Conservation (phyloP, 78 protist species). For the Ministeria vibrans region DNA sequence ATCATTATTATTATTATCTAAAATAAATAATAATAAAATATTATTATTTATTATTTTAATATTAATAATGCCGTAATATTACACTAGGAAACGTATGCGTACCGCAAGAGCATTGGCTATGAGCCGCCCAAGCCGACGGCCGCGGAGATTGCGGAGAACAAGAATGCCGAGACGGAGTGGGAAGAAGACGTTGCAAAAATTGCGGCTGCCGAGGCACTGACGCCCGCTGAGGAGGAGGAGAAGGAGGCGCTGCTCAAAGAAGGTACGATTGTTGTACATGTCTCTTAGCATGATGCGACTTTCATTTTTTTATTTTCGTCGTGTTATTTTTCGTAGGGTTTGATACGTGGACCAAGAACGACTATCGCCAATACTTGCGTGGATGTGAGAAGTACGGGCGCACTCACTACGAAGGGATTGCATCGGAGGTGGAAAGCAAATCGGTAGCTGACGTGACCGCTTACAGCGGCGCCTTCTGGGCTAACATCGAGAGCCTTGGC, state of each 20-base stretch:
- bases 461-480: slow-evolving; percentile 45
- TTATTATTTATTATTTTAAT: too few species aligned
- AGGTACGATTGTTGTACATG: not conserved
- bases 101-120: slow-evolving; percentile 1
- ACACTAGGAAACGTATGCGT: slow-evolving; percentile 38
- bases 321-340: slow-evolving; percentile 4
- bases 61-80: too few species aligned
- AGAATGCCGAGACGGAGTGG: not conserved
- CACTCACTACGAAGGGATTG: not conserved
- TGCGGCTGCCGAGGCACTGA: slow-evolving; percentile 10
- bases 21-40: too few species aligned
- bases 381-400: slow-evolving; percentile 51
- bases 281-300: not conserved
- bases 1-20: too few species aligned
- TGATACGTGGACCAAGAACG: slow-evolving; percentile 19
- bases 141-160: not conserved
- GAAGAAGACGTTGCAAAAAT: not conserved
- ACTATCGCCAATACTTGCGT: slow-evolving; percentile 9
- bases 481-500: not conserved
- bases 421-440: slow-evolving; percentile 27
- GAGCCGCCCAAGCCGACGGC: not conserved
- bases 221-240: slow-evolving; percentile 23
- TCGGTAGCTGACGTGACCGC: slow-evolving; percentile 31
- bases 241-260: not conserved
- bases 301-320: not conserved